Evolutionary conservation across 306 rosid genomes (phyloP).

Genomic region (Citrullus colocynthis): DNA sequence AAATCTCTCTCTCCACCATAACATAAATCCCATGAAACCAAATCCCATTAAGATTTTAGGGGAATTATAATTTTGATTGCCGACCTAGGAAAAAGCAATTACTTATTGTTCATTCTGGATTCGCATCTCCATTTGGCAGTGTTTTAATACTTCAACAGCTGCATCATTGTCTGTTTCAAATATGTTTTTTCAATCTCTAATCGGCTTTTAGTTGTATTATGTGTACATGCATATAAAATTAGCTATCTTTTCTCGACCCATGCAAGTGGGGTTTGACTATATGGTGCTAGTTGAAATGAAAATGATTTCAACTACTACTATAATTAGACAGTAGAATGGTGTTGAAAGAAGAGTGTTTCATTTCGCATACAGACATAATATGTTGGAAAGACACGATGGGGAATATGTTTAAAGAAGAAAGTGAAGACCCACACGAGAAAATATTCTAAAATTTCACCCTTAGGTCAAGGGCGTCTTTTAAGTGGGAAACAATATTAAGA

Average conservation of each 20-base stretch:
- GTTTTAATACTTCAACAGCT: neutral
- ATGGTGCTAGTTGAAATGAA: neutral
- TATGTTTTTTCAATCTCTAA: neutral
- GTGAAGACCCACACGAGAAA: no score
- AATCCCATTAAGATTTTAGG: neutral
- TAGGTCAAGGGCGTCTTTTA: no score
- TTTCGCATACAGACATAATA: neutral
- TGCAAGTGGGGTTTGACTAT: neutral
- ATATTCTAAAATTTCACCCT: no score
- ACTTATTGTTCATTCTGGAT: neutral
- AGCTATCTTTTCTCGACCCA: neutral
- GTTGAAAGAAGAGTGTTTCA: no score
- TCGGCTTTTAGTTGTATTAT: neutral
- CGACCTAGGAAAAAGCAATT: neutral
- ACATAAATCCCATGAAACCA: neutral
- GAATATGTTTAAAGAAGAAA: no score
- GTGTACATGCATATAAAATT: neutral
- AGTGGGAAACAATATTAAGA: no score
- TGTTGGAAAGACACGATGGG: no score
- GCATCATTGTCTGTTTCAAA: slow-evolving; percentile 1
- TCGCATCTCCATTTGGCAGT: slow-evolving; percentile 3
- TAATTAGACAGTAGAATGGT: neutral
- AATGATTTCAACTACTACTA: neutral
- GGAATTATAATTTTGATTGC: neutral
- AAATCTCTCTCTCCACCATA: slow-evolving; percentile 5